Percentiles rank a stretch among this genome's conserved stretches.
These are phyloP conservation scores for Blastobotrys arbuscula DNA, from an alignment of 1,139 yeast species.

Conservation along the genomic window DNA sequence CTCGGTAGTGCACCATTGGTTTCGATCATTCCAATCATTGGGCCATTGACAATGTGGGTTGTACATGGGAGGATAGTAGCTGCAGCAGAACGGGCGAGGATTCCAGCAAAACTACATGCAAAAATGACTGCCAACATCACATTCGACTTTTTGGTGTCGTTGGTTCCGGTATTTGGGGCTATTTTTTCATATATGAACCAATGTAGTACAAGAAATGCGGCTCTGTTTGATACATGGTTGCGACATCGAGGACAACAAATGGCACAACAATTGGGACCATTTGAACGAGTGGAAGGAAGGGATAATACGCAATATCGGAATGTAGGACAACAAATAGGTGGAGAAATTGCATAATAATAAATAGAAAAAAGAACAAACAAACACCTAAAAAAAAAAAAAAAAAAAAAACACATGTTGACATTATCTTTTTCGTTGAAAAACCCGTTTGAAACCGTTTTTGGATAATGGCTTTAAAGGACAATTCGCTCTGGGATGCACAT, in stretches of 20 bases:
- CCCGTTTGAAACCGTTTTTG: constrained; percentile 3
- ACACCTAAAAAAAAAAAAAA: background rate
- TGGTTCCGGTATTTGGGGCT: constrained; percentile 76
- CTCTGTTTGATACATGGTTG: constrained; percentile 47
- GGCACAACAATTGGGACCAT: constrained; percentile 21
- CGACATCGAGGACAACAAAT: constrained; percentile 21
- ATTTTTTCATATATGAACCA: constrained; percentile 74
- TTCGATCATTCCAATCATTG: constrained; percentile 67
- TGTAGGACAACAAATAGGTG: background rate
- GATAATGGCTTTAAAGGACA: constrained; percentile 10
- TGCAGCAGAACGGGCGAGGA: constrained; percentile 50
- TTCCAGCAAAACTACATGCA: constrained; percentile 58
- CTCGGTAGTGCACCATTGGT: constrained; percentile 58
- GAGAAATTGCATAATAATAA: background rate
- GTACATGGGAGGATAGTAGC: constrained; percentile 63
- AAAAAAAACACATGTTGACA: background rate
- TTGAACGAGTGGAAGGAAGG: constrained; percentile 12
- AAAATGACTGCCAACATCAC: constrained; percentile 70
- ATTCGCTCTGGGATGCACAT: background rate
- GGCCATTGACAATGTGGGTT: constrained; percentile 74
- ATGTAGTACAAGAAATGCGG: constrained; percentile 88
- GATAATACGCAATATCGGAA: background rate
- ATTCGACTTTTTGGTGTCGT: constrained; percentile 63
- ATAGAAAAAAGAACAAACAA: background rate
- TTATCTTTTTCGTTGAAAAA: too few relatives aligned